Conservation (phyloP, 352 stramenopile genomes). For the Globisporangium paddicum region DNA sequence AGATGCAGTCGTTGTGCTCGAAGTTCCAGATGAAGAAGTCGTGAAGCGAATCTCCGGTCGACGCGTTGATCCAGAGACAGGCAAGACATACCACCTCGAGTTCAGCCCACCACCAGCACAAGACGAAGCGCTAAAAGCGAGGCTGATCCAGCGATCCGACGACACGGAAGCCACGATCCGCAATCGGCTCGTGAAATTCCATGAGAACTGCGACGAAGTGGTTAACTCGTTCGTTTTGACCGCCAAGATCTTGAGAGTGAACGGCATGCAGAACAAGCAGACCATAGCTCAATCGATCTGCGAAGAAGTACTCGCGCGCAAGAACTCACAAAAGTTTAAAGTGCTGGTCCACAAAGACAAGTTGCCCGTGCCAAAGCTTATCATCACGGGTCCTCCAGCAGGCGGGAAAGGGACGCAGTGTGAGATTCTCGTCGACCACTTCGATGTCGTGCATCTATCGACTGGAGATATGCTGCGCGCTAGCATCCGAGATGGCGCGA, state of each 20-base stretch:
- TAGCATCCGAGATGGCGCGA: constrained; percentile 69
- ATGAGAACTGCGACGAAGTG: constrained; percentile 66
- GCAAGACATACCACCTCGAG: constrained; percentile 96
- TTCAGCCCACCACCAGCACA: constrained; percentile 90
- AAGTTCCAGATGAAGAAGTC: constrained; percentile 94
- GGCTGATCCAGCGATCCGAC: constrained; percentile 87
- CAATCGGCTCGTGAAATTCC: constrained; percentile 85
- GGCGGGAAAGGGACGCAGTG: constrained; percentile 95
- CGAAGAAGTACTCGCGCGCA: constrained; percentile 29
- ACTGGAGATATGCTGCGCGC: constrained; percentile 91
- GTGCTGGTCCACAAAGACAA: constrained; percentile 24
- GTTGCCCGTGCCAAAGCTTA: constrained; percentile 36
- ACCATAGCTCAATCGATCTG: constrained; percentile 28
- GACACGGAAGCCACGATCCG: constrained; percentile 92
- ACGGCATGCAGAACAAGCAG: constrained; percentile 44
- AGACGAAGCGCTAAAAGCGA: constrained; percentile 55
- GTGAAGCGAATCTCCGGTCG: constrained; percentile 95
- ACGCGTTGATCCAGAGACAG: constrained; percentile 92
- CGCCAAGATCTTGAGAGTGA: constrained; percentile 34
- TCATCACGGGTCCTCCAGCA: constrained; percentile 89
- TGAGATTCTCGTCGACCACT: constrained; percentile 82
- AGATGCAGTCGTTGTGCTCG: constrained; percentile 90
- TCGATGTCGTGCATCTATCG: constrained; percentile 90
- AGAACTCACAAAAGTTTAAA: constrained; percentile 35
- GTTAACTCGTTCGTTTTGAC: constrained; percentile 28